These are phyloP conservation scores for Termitomyces sp. DNA, from an alignment of 768 basidiomycete genomes.

Conservation along the genomic window DNA sequence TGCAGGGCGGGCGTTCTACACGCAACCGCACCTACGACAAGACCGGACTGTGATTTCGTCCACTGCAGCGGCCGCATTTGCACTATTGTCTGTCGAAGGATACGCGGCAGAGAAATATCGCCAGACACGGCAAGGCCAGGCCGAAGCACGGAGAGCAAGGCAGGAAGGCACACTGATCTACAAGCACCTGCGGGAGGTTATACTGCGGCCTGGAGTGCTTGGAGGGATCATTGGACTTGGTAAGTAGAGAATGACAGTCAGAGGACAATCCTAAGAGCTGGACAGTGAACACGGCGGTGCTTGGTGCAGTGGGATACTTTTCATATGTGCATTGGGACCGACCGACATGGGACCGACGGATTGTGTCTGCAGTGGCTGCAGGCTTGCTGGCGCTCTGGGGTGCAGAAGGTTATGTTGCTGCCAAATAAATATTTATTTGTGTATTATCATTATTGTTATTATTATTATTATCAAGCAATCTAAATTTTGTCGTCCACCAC, in stretches of 20 bases:
- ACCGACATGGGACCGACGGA: slow-evolving; percentile 58
- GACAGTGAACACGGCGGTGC: slow-evolving; percentile 57
- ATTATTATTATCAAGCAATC: slow-evolving; percentile 3
- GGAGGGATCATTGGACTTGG: slow-evolving; percentile 59
- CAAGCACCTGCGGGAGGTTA: slow-evolving; percentile 45
- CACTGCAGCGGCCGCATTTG: slow-evolving; percentile 47
- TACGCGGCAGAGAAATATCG: slow-evolving; percentile 56
- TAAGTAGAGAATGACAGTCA: slow-evolving; percentile 24
- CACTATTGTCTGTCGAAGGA: slow-evolving; percentile 59
- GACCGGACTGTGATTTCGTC: slow-evolving; percentile 51
- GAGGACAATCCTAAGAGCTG: not conserved
- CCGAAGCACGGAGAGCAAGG: slow-evolving; percentile 51
- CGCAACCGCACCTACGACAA: slow-evolving; percentile 51
- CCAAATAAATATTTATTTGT: slow-evolving; percentile 4
- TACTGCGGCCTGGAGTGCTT: slow-evolving; percentile 61
- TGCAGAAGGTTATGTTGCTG: slow-evolving; percentile 58
- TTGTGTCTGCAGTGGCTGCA: slow-evolving; percentile 51
- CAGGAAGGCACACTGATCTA: slow-evolving; percentile 54
- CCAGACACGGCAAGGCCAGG: slow-evolving; percentile 52
- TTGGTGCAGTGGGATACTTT: slow-evolving; percentile 60
- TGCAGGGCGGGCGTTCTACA: slow-evolving; percentile 60
- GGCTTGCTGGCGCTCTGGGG: slow-evolving; percentile 59
- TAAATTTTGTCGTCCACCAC: slow-evolving; percentile 14
- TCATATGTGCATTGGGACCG: slow-evolving; percentile 63
- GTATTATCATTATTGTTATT: not conserved